Evolutionary conservation across 768 basidiomycete genomes (phyloP), one percentile per base, ranked within the genome.

Genomic region (Suillus placidus): DNA sequence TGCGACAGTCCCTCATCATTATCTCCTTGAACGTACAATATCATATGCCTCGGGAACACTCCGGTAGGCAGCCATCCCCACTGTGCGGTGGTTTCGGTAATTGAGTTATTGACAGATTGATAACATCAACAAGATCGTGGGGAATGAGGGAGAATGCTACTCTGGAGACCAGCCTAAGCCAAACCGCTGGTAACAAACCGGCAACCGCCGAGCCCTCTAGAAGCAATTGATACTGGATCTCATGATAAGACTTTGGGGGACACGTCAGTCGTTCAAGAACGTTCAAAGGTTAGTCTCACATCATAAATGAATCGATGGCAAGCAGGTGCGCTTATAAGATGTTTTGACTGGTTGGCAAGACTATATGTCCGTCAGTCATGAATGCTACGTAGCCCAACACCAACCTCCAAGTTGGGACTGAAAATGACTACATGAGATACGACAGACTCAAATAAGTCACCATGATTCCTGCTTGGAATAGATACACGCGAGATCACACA

Each of bases 361-460:
- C n/a, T n/a, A n/a, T n/a, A n/a, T n/a, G 47, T 16, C 26, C 37
- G n/a, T 42, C 34, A 20, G 23, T 54, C 8, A 40, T 42, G 6
- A 20, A 38, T 60, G 73, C 67, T 60, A 83, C 85, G 85, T 26
- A 87, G 66, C 20, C 80, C 83, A 51, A 88, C 81, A n/a, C 86
- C 86, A 47, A 86, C 78, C 72, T 87, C 84, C 81, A 65, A 84
- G 86, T 60, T 78, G 77, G 18, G 79, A 69, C 85, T 86, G 69
- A 1, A 63, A 37, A 8, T 40, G 37, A 43, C 64, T 37, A 40
- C 18, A 34, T n/a, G 63, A 30, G 20, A 64, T 35, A 85, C 85
- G 55, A 85, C 81, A 52, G 84, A 80, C 72, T 87, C 87, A 67
- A 86, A 88, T 3, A 86, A 68, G n/a, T 82, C 75, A 16, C 83